phyloP scores from a whole-genome alignment of 2,329 filamentous ascomycete genomes.

The Alternaria brassicae region DNA sequence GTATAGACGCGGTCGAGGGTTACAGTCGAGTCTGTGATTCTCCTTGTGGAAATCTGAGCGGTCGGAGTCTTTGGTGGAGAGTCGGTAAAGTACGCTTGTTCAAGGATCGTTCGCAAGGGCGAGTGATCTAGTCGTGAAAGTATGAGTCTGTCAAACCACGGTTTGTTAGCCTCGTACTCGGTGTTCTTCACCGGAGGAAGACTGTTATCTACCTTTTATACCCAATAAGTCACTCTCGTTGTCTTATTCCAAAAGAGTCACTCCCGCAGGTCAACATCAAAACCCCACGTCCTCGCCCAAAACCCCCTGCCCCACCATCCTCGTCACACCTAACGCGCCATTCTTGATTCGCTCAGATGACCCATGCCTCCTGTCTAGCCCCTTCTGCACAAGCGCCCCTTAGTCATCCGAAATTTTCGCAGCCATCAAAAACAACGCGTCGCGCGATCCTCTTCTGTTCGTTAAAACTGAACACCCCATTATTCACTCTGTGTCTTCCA shows the following conservation, averaged over 20 bases:
- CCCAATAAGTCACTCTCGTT: background rate
- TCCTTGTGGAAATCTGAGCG: constrained; percentile 1
- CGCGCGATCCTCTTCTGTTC: constrained; percentile 31
- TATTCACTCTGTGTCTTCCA: constrained; percentile 72
- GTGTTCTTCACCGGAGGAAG: background rate
- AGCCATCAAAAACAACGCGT: constrained; percentile 16
- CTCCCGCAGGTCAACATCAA: constrained; percentile 12
- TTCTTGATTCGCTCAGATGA: constrained; percentile 24
- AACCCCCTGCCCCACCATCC: constrained; percentile 26
- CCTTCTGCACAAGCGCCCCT: constrained; percentile 20
- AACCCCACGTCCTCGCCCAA: constrained; percentile 20
- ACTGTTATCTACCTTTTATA: constrained; percentile 6
- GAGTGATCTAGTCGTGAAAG: constrained; percentile 15
- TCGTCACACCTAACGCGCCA: constrained; percentile 25
- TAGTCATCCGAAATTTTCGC: constrained; percentile 37
- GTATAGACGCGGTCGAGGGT: background rate
- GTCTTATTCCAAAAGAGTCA: constrained; percentile 22
- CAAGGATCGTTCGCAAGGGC: constrained; percentile 8
- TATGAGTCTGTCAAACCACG: constrained; percentile 16
- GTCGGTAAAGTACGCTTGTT: constrained; percentile 13
- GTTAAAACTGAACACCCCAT: constrained; percentile 55
- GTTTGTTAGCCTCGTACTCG: constrained; percentile 13
- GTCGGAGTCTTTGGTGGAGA: constrained; percentile 1
- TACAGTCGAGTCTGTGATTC: background rate
- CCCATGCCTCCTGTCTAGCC: constrained; percentile 2